phyloP scores from a whole-genome alignment of 768 basidiomycete species.

The Mycena kentingensis region DNA sequence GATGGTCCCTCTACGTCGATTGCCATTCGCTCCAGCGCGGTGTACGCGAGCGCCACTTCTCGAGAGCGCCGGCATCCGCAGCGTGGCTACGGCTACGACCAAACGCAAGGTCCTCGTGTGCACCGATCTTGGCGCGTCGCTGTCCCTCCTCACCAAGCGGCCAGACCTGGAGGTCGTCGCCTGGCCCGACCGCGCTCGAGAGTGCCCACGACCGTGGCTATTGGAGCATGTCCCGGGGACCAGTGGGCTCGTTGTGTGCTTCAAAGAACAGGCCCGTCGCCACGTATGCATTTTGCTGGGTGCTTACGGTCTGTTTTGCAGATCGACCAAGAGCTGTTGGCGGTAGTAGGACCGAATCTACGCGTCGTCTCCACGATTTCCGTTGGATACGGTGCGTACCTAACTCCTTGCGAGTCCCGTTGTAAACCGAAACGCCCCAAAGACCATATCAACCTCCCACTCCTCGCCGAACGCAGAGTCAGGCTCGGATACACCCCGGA shows the following conservation, averaged over 20 bases:
- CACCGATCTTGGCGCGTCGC: constrained; percentile 17
- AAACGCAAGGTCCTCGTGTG: constrained; percentile 24
- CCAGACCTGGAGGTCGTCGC: constrained; percentile 7
- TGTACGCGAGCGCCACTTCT: no score
- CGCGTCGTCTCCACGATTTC: constrained; percentile 92
- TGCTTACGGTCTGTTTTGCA: constrained; percentile 29
- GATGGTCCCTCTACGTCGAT: no score
- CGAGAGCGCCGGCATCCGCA: no score
- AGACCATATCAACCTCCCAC: constrained; percentile 82
- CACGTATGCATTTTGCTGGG: constrained; percentile 46
- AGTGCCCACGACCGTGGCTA: constrained; percentile 69
- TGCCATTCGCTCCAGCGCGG: no score
- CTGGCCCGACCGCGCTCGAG: constrained; percentile 24
- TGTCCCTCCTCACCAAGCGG: constrained; percentile 11
- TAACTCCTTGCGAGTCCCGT: background rate
- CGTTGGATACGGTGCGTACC: constrained; percentile 73
- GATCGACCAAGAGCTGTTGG: constrained; percentile 75
- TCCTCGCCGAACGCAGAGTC: constrained; percentile 60
- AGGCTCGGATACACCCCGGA: constrained; percentile 91
- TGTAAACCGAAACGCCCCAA: background rate
- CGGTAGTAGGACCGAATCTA: constrained; percentile 69
- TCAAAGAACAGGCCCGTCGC: no score
- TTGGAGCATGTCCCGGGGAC: constrained; percentile 71
- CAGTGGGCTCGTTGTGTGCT: constrained; percentile 60
- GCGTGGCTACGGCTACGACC: no score